Conservation (phyloP, 164 flowering plant genomes). For the Umbellularia californica region DNA sequence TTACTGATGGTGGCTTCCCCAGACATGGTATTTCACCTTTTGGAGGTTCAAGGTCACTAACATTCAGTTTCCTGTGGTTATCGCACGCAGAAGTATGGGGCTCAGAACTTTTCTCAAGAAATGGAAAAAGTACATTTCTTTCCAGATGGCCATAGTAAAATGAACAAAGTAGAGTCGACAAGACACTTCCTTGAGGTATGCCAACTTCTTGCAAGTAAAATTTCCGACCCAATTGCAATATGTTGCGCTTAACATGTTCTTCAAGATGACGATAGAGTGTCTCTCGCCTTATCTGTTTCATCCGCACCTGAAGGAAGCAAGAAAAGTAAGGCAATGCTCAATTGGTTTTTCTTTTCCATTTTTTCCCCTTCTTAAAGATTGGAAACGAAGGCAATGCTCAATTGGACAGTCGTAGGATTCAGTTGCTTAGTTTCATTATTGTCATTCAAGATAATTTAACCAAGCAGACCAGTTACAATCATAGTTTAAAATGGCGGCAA, state of each 20-base stretch:
- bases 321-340: constrained; percentile 1
- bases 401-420: too few relatives aligned
- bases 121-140: constrained; percentile 57
- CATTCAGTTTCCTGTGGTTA: neutral
- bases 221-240: constrained; percentile 41
- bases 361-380: too few relatives aligned
- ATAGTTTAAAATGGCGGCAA: too few relatives aligned
- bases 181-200: constrained; percentile 88
- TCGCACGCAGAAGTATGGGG: constrained; percentile 2
- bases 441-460: too few relatives aligned
- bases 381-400: too few relatives aligned
- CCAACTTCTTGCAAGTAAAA: constrained; percentile 73
- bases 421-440: too few relatives aligned
- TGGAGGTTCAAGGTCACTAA: neutral
- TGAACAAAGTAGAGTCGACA: constrained; percentile 83
- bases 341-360: neutral
- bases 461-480: too few relatives aligned
- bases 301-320: constrained; percentile 35
- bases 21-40: neutral
- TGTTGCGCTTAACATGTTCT: constrained; percentile 68
- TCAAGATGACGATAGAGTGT: constrained; percentile 33
- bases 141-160: constrained; percentile 83
- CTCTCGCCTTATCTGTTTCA: constrained; percentile 29
- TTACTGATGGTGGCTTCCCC: neutral
- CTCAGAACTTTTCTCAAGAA: constrained; percentile 38